Evolutionary conservation across 371 early-diverging fungal genomes (phyloP).

Genomic region (Mortierella sp.): DNA sequence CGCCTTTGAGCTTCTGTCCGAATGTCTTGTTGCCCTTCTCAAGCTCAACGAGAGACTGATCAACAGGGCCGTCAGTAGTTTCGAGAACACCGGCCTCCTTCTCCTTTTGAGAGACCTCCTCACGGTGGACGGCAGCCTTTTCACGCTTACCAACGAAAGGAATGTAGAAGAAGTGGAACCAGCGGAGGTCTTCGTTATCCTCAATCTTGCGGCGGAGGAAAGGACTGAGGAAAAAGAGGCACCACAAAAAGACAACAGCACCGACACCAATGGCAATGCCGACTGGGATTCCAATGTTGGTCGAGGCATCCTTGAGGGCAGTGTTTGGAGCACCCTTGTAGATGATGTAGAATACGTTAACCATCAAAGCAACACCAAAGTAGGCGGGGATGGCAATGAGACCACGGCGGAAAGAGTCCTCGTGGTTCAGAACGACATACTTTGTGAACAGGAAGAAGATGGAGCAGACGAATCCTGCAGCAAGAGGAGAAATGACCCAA

Average conservation of each 20-base stretch:
- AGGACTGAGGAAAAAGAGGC: conserved; percentile 71
- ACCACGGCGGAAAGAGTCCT: conserved; percentile 80
- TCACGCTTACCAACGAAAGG: conserved; percentile 18
- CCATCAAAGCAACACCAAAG: conserved; percentile 78
- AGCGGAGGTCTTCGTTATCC: conserved; percentile 75
- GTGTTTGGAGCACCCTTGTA: conserved; percentile 77
- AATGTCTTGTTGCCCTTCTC: conserved; percentile 1
- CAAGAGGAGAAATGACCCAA: conserved; percentile 84
- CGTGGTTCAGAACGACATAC: conserved; percentile 69
- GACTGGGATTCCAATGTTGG: conserved; percentile 48
- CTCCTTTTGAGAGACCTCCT: conserved; percentile 1
- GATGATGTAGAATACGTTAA: conserved; percentile 82
- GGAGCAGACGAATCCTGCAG: conserved; percentile 76
- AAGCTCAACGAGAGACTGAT: conserved; percentile 11
- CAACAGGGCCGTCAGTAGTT: conserved; percentile 25
- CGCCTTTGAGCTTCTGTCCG: conserved; percentile 33
- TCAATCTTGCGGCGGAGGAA: conserved; percentile 74
- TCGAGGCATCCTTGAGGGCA: conserved; percentile 55
- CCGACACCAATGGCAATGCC: conserved; percentile 50
- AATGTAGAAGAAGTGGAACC: conserved; percentile 73
- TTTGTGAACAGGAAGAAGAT: conserved; percentile 77
- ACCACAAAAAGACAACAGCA: conserved; percentile 62
- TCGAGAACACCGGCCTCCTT: conserved; percentile 16
- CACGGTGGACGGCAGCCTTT: conserved; percentile 18
- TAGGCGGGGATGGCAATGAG: conserved; percentile 85